These are phyloP conservation scores for Verticillium nubilum DNA, from an alignment of 2,329 filamentous ascomycete species.

Conservation along the genomic window DNA sequence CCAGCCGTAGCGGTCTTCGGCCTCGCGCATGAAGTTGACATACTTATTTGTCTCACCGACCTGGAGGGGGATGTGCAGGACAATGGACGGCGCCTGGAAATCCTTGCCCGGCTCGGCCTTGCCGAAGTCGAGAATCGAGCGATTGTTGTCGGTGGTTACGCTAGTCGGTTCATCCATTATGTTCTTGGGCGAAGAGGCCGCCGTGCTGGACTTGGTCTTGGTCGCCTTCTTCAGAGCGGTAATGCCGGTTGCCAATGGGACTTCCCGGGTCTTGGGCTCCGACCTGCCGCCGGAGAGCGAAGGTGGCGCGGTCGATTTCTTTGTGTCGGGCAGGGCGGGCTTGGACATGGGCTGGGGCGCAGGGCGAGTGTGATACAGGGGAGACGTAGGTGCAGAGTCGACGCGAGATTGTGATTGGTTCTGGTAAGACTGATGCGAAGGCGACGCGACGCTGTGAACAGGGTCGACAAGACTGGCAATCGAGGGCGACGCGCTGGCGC, in stretches of 20 bases:
- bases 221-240: conserved; percentile 37
- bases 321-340: conserved; percentile 25
- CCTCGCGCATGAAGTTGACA: conserved; percentile 90
- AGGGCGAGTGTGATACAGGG: conserved; percentile 29
- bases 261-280: conserved; percentile 8
- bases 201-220: conserved; percentile 34
- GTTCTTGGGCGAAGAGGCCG: conserved; percentile 44
- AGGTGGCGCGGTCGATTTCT: conserved; percentile 30
- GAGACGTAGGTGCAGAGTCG: conserved; percentile 36
- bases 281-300: conserved; percentile 19
- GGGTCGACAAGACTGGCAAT: conserved; percentile 86
- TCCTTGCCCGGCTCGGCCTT: conserved; percentile 55
- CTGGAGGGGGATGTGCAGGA: conserved; percentile 75
- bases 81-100: conserved; percentile 65
- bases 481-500: conserved; percentile 84
- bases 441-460: conserved; percentile 33
- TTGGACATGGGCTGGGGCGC: conserved; percentile 27
- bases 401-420: conserved; percentile 22
- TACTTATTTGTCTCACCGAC: conserved; percentile 77
- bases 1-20: conserved; percentile 91
- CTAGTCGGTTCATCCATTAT: conserved; percentile 41
- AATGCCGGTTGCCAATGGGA: conserved; percentile 4
- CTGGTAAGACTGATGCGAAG: conserved; percentile 21
- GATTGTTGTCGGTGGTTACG: conserved; percentile 24
- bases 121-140: conserved; percentile 58